These are phyloP conservation scores for Batkoa obscura DNA, from an alignment of 371 early-diverging fungal species.

Conservation along the genomic window DNA sequence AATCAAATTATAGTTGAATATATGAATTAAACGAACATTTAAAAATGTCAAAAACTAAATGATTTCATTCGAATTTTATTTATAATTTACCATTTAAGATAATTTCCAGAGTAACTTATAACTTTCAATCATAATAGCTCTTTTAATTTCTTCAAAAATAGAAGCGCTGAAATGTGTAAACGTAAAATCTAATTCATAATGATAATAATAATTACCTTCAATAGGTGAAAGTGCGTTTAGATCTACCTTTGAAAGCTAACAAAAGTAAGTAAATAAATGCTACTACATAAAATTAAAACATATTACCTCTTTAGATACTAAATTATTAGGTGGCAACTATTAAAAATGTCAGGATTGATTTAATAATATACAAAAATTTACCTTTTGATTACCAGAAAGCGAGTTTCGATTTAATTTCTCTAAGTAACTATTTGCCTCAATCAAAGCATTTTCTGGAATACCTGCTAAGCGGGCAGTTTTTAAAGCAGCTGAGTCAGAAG, in stretches of 20 bases:
- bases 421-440: background rate
- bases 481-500: conserved; percentile 40
- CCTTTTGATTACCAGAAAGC: background rate
- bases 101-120: no score
- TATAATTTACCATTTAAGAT: no score
- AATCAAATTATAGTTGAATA: no score
- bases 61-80: no score
- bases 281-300: background rate
- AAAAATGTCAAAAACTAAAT: no score
- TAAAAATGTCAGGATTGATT: background rate
- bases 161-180: no score
- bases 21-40: no score
- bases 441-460: conserved; percentile 14
- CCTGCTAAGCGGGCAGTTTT: conserved; percentile 50
- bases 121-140: no score
- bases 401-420: background rate
- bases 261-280: background rate
- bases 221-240: background rate
- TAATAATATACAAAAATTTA: background rate
- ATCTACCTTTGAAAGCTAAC: background rate
- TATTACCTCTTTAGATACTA: background rate
- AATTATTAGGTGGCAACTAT: background rate
- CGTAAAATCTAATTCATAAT: background rate
- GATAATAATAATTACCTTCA: background rate
- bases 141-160: no score